phyloP scores from a whole-genome alignment of 352 stramenopile genomes.

The Lagenidium sp. region DNA sequence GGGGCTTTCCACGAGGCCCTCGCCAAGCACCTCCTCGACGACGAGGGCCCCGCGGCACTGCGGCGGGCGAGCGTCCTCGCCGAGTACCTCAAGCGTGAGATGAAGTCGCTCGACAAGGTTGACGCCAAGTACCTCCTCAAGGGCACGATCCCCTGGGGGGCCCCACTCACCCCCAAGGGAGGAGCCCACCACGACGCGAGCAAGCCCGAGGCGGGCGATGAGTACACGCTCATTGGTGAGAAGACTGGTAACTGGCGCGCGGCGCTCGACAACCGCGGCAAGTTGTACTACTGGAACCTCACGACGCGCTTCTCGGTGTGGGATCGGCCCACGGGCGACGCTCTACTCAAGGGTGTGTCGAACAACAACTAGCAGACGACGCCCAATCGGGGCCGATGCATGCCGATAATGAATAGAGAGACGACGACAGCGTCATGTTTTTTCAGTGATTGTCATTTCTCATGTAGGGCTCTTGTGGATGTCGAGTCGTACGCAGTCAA shows the following conservation, averaged over 20 bases:
- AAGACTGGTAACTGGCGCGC: slow-evolving; percentile 79
- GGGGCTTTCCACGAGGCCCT: slow-evolving; percentile 47
- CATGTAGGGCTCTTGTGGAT: not conserved
- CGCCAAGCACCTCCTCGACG: slow-evolving; percentile 67
- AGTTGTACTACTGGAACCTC: slow-evolving; percentile 86
- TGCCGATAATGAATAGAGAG: too few relatives aligned
- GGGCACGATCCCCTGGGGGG: slow-evolving; percentile 69
- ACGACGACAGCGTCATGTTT: not conserved
- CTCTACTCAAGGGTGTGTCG: slow-evolving; percentile 39
- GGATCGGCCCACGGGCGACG: slow-evolving; percentile 51
- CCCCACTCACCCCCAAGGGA: slow-evolving; percentile 14
- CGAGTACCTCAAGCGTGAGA: slow-evolving; percentile 69
- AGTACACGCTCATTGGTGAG: slow-evolving; percentile 77
- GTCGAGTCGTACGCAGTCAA: too few relatives aligned
- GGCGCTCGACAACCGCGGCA: slow-evolving; percentile 77
- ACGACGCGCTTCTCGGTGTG: slow-evolving; percentile 76
- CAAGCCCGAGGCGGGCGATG: slow-evolving; percentile 23
- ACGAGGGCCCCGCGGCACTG: slow-evolving; percentile 46
- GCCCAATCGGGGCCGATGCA: too few relatives aligned
- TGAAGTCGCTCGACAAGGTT: slow-evolving; percentile 76
- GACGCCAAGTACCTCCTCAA: slow-evolving; percentile 58
- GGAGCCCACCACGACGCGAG: too few relatives aligned
- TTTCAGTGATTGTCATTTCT: not conserved
- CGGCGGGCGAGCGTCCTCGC: slow-evolving; percentile 47
- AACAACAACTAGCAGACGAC: slow-evolving; percentile 20